phyloP scores from a whole-genome alignment of 176 grass and related monocot genomes.

The Oryza meridionalis region DNA sequence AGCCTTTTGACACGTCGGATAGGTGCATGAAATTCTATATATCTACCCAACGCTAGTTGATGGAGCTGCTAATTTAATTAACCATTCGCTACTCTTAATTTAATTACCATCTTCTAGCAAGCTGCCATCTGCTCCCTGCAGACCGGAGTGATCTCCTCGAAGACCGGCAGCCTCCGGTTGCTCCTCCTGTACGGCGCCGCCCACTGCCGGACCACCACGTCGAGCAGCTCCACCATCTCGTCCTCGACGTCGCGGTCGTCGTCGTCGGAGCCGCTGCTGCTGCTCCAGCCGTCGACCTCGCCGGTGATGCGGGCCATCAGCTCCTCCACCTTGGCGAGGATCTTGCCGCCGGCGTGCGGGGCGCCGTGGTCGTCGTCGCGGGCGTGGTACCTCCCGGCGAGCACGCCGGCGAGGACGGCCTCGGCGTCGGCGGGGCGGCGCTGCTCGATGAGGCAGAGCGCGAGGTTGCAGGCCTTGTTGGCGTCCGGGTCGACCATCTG shows the following conservation, averaged over 20 bases:
- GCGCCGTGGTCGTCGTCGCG: not conserved
- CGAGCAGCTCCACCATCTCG: slow-evolving; percentile 62
- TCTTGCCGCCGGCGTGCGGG: slow-evolving; percentile 41
- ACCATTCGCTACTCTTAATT: too few species aligned
- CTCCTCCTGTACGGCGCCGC: slow-evolving; percentile 52
- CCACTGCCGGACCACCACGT: slow-evolving; percentile 55
- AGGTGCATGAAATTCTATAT: not conserved
- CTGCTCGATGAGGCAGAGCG: slow-evolving; percentile 74
- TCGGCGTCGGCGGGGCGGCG: slow-evolving; percentile 57
- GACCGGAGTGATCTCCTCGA: slow-evolving; percentile 70
- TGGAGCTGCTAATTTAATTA: not conserved
- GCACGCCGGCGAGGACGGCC: slow-evolving; percentile 52
- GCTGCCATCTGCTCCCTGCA: slow-evolving; percentile 53
- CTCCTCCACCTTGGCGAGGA: slow-evolving; percentile 59
- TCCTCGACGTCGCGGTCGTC: slow-evolving; percentile 29
- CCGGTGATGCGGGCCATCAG: slow-evolving; percentile 48
- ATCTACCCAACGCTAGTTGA: not conserved
- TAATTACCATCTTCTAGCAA: slow-evolving; percentile 28
- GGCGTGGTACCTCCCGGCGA: slow-evolving; percentile 35
- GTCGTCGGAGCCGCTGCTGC: not conserved
- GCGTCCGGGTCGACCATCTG: slow-evolving; percentile 88
- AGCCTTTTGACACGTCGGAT: not conserved
- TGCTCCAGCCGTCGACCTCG: not conserved
- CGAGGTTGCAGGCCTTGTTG: slow-evolving; percentile 89
- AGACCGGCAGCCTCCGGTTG: slow-evolving; percentile 70